Evolutionary conservation across 345 rosid genomes (phyloP).

Genomic region (thale cress (Arabidopsis thaliana)): DNA sequence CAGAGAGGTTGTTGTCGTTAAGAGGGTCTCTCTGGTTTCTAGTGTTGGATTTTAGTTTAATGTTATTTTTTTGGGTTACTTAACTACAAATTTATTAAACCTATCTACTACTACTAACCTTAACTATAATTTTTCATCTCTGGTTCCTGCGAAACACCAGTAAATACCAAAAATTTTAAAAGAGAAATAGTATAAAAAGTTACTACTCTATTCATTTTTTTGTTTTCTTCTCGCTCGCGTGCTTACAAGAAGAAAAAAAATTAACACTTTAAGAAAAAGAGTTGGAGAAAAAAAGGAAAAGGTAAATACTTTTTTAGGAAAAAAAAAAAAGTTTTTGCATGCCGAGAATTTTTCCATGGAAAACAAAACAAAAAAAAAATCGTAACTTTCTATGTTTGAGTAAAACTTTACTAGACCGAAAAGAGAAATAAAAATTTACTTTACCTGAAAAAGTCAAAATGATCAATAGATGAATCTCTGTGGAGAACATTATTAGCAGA

Average conservation of each 20-base stretch:
- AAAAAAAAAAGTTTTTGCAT: conserved; percentile 30
- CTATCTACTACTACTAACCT: conserved; percentile 13
- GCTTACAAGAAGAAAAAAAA: conserved; percentile 22
- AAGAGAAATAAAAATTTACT: background rate
- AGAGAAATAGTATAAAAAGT: conserved; percentile 33
- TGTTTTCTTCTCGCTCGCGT: conserved; percentile 56
- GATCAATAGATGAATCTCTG: conserved; percentile 18
- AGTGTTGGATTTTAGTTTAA: conserved; percentile 41
- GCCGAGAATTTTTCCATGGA: conserved; percentile 31
- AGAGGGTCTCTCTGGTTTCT: conserved; percentile 38
- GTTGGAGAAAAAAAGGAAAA: conserved; percentile 31
- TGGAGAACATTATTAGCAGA: conserved; percentile 26
- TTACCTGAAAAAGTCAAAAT: conserved; percentile 44
- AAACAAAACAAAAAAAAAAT: background rate
- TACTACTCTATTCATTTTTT: conserved; percentile 21
- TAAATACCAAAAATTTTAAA: conserved; percentile 20
- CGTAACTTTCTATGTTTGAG: background rate
- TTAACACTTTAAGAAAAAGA: conserved; percentile 41
- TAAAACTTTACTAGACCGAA: conserved; percentile 10
- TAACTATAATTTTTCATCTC: conserved; percentile 38
- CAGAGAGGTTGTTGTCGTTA: conserved; percentile 47
- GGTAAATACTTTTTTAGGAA: conserved; percentile 30
- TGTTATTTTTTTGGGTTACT: background rate
- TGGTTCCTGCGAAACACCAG: conserved; percentile 56
- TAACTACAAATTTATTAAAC: conserved; percentile 12